These are phyloP conservation scores for Monosporascus sp. DNA, from an alignment of 2,329 filamentous ascomycete species.

Conservation along the genomic window DNA sequence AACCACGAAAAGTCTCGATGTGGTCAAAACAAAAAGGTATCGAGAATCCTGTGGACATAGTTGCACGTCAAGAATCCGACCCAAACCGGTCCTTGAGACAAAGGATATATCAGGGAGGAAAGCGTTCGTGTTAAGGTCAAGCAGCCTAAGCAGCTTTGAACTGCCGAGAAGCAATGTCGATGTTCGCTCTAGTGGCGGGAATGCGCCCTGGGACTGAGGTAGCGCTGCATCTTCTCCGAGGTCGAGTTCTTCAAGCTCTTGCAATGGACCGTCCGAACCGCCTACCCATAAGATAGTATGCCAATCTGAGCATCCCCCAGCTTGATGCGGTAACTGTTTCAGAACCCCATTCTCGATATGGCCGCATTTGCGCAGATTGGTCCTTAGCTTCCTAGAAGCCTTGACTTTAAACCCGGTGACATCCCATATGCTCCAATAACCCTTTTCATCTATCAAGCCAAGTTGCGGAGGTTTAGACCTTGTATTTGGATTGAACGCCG, in stretches of 20 bases:
- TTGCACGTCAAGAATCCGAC: conserved; percentile 23
- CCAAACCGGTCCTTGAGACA: conserved; percentile 11
- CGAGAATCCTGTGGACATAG: conserved; percentile 19
- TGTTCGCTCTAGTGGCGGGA: conserved; percentile 43
- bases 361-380: conserved; percentile 33
- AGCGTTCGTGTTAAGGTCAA: conserved; percentile 18
- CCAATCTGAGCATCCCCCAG: conserved; percentile 26
- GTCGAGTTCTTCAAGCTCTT: conserved; percentile 31
- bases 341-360: conserved; percentile 37
- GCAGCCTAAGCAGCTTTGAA: conserved; percentile 19
- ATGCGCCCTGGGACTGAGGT: conserved; percentile 15
- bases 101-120: conserved; percentile 22
- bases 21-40: conserved; percentile 24
- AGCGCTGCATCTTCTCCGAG: conserved; percentile 25
- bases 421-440: conserved; percentile 65
- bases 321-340: conserved; percentile 24
- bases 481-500: conserved; percentile 55
- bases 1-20: conserved; percentile 22
- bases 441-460: conserved; percentile 58
- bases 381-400: conserved; percentile 27
- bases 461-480: conserved; percentile 52
- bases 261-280: conserved; percentile 12
- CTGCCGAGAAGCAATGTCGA: conserved; percentile 44
- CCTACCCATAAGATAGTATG: conserved; percentile 41
- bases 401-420: conserved; percentile 34